Conservation (phyloP, 108 stramenopile species). For the Discostella stelligeroides region DNA sequence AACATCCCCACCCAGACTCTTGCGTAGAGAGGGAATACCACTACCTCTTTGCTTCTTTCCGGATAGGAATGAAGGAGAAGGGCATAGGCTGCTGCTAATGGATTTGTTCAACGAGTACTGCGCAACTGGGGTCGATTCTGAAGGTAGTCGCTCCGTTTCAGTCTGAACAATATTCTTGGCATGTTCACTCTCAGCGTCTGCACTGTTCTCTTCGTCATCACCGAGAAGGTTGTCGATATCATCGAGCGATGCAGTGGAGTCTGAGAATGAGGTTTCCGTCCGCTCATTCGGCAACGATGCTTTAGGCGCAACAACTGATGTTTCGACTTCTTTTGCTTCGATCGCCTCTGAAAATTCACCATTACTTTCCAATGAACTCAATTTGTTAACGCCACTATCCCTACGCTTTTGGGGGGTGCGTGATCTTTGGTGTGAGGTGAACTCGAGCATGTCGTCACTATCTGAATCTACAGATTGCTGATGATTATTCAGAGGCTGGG, state of each 20-base stretch:
- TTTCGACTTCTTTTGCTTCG: not conserved
- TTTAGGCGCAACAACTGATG: not conserved
- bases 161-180: not conserved
- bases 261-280: constrained; percentile 19
- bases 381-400: not conserved
- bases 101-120: not conserved
- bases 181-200: not conserved
- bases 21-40: constrained; percentile 14
- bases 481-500: not conserved
- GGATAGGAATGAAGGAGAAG: constrained; percentile 41
- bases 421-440: constrained; percentile 8
- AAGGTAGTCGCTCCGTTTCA: too few species aligned
- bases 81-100: constrained; percentile 29
- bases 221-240: constrained; percentile 20
- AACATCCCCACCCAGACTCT: constrained; percentile 39
- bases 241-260: constrained; percentile 25
- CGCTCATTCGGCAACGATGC: not conserved
- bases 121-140: constrained; percentile 4
- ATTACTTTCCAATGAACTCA: not conserved
- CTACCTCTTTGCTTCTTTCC: constrained; percentile 32
- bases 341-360: not conserved
- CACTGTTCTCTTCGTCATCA: not conserved
- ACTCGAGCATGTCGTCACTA: constrained; percentile 6
- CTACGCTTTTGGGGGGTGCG: not conserved
- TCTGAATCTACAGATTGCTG: not conserved